These are phyloP conservation scores for Pterula multifida DNA, from an alignment of 1,284 basidiomycete species.

Conservation along the genomic window DNA sequence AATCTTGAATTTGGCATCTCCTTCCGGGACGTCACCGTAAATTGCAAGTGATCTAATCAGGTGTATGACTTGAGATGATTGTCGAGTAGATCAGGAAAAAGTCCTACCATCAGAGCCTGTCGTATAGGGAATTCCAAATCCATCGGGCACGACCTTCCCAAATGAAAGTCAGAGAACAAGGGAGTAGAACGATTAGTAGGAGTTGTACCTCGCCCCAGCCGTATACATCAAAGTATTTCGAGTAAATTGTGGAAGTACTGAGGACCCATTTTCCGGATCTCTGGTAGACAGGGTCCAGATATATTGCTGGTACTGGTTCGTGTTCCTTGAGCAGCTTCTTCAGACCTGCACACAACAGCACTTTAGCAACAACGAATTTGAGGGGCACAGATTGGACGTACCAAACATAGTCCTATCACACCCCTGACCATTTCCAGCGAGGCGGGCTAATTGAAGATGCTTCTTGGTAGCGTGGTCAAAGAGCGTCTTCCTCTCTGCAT, in stretches of 20 bases:
- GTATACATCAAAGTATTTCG: constrained; percentile 69
- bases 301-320: constrained; percentile 56
- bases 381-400: constrained; percentile 17
- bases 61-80: constrained; percentile 4
- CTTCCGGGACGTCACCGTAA: constrained; percentile 67
- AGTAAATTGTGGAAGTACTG: constrained; percentile 83
- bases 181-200: neutral
- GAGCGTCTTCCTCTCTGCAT: constrained; percentile 37
- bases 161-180: constrained; percentile 7
- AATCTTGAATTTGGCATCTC: constrained; percentile 69
- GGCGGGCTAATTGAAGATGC: constrained; percentile 61
- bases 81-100: neutral
- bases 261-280: constrained; percentile 62
- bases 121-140: constrained; percentile 72
- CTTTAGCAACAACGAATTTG: constrained; percentile 3
- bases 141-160: constrained; percentile 58
- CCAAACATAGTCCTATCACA: constrained; percentile 80
- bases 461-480: constrained; percentile 59
- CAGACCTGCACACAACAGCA: constrained; percentile 37
- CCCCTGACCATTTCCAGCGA: constrained; percentile 63
- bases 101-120: constrained; percentile 46
- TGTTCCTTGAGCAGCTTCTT: constrained; percentile 50
- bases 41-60: constrained; percentile 57
- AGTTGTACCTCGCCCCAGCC: constrained; percentile 69
- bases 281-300: constrained; percentile 58